Percentiles rank a stretch among this genome's conserved stretches.
Evolutionary conservation across 768 basidiomycete genomes (phyloP).

Genomic region (Auriculariales sp.): DNA sequence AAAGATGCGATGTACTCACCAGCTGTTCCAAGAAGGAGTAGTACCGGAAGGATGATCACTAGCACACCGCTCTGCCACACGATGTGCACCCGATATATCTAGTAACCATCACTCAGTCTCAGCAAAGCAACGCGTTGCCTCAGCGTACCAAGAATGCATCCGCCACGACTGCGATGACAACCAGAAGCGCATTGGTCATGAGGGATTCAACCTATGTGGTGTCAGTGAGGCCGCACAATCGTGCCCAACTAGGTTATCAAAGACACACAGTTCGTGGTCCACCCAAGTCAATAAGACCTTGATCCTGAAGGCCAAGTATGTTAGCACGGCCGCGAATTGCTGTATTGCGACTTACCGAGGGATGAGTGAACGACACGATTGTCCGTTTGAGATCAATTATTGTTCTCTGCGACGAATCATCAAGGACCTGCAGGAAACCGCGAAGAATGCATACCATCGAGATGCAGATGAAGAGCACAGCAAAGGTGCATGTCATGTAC

Average conservation of each 20-base stretch:
- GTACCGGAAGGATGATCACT: background rate
- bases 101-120: background rate
- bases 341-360: background rate
- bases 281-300: too few relatives aligned
- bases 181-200: background rate
- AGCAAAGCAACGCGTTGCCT: too few relatives aligned
- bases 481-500: background rate
- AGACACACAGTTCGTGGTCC: too few relatives aligned
- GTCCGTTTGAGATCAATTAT: background rate
- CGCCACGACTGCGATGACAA: background rate
- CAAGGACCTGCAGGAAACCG: background rate
- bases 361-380: background rate
- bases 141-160: background rate
- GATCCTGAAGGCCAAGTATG: too few relatives aligned
- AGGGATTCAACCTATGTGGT: background rate
- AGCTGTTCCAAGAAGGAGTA: background rate
- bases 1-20: background rate
- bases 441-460: background rate
- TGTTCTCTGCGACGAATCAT: background rate
- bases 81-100: background rate
- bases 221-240: too few relatives aligned
- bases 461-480: background rate
- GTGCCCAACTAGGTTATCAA: too few relatives aligned
- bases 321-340: too few relatives aligned
- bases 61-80: background rate